Percentiles rank a stretch among this genome's conserved stretches.
phyloP scores from a whole-genome alignment of 208 protist species.

The Acanthamoeba lenticulata region DNA sequence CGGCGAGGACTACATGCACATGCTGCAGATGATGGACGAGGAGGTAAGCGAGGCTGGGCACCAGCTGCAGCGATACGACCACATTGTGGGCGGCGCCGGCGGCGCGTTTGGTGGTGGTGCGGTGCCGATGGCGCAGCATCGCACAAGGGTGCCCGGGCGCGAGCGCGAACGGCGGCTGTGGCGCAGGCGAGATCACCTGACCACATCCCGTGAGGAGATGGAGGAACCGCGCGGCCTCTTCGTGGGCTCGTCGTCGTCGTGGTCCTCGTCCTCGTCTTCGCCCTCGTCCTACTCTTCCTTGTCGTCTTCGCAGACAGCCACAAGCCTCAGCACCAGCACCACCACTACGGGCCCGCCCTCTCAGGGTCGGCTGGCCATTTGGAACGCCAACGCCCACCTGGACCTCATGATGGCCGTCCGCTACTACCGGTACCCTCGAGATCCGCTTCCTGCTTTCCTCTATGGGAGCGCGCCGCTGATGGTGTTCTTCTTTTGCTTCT shows the following conservation, averaged over 20 bases:
- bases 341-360: neutral
- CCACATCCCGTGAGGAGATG: neutral
- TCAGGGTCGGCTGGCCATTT: neutral
- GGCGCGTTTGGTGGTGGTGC: neutral
- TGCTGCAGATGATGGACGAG: too few relatives aligned
- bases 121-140: neutral
- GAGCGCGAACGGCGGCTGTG: neutral
- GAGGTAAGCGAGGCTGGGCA: too few relatives aligned
- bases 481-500: too few relatives aligned
- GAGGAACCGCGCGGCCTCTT: neutral
- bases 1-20: too few relatives aligned
- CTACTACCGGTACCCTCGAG: neutral
- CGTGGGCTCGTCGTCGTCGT: neutral
- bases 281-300: too few relatives aligned
- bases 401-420: neutral
- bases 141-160: neutral
- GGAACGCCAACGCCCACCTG: neutral
- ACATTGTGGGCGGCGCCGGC: too few relatives aligned
- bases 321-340: too few relatives aligned
- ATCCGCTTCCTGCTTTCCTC: neutral
- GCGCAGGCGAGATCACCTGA: slow-evolving; percentile 9
- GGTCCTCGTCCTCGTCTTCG: neutral
- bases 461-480: too few relatives aligned
- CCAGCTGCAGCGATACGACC: too few relatives aligned
- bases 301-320: too few relatives aligned